Evolutionary conservation across 1,139 yeast genomes (phyloP).

Genomic region (Spathaspora sp.): DNA sequence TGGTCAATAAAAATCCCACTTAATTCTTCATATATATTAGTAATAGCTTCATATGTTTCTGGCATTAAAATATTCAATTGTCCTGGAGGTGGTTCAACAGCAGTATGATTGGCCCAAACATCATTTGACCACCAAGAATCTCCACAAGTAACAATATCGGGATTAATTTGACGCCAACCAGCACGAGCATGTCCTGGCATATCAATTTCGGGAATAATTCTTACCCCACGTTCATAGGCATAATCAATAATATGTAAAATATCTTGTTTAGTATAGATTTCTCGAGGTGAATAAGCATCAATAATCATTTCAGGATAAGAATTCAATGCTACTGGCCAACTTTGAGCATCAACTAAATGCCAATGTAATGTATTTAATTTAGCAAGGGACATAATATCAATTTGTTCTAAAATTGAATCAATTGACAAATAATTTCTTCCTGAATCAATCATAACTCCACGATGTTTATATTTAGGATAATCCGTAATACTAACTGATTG

Average conservation of each 20-base stretch:
- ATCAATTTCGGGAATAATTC: conserved; percentile 49
- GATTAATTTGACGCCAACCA: conserved; percentile 42
- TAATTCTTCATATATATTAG: conserved; percentile 38
- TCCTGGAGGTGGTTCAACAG: conserved; percentile 50
- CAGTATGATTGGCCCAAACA: conserved; percentile 25
- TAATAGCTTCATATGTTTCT: conserved; percentile 35
- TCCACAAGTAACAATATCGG: conserved; percentile 35
- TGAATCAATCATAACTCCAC: conserved; percentile 47
- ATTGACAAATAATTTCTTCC: conserved; percentile 40
- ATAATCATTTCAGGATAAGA: conserved; percentile 40
- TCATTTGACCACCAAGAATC: conserved; percentile 32
- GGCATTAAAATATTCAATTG: conserved; percentile 42
- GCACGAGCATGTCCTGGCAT: conserved; percentile 50
- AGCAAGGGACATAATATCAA: conserved; percentile 42
- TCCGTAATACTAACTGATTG: conserved; percentile 36
- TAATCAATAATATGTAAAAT: conserved; percentile 31
- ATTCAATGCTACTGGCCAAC: conserved; percentile 45
- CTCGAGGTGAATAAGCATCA: conserved; percentile 44
- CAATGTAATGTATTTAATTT: conserved; percentile 48
- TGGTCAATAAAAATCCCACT: conserved; percentile 34
- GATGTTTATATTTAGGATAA: conserved; percentile 40
- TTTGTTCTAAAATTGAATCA: conserved; percentile 32
- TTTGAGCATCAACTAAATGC: conserved; percentile 47
- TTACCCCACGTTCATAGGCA: conserved; percentile 40
- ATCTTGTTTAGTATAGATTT: conserved; percentile 34